Conservation (phyloP, 495 filamentous ascomycete genomes). For the Symbiotaphrina buchneri region DNA sequence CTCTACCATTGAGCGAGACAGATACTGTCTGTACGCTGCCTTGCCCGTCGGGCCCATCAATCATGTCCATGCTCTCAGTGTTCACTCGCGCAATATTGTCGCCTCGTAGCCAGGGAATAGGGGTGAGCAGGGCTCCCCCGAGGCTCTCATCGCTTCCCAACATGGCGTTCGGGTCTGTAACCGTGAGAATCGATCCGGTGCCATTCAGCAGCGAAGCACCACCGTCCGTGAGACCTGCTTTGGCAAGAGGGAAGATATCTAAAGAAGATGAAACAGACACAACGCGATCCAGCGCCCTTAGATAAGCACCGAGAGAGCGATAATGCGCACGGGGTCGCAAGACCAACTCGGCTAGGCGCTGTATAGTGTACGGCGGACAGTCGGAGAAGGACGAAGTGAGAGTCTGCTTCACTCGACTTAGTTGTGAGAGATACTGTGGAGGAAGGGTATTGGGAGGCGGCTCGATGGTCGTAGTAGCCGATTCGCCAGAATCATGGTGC, state of each 20-base stretch:
- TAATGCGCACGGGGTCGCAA: conserved; percentile 59
- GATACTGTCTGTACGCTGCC: conserved; percentile 51
- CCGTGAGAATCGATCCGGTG: conserved; percentile 6
- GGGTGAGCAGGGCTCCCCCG: conserved; percentile 78
- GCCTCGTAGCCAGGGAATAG: conserved; percentile 66
- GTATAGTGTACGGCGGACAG: conserved; percentile 77
- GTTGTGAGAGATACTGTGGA: conserved; percentile 33
- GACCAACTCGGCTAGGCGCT: conserved; percentile 84
- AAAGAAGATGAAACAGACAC: conserved; percentile 72
- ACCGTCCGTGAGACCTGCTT: conserved; percentile 22
- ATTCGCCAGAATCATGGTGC: too few species aligned
- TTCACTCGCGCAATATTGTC: conserved; percentile 17
- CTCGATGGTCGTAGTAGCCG: too few species aligned
- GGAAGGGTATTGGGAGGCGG: neutral
- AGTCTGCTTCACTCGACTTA: conserved; percentile 42
- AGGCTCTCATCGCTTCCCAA: conserved; percentile 72
- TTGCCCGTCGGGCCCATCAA: conserved; percentile 47
- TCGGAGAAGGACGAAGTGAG: conserved; percentile 42
- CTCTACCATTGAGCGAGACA: conserved; percentile 38
- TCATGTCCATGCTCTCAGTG: conserved; percentile 44
- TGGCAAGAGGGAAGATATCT: conserved; percentile 62
- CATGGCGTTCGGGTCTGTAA: conserved; percentile 8
- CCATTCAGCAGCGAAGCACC: conserved; percentile 16
- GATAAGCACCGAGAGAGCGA: conserved; percentile 53
- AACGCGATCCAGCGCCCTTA: conserved; percentile 78